A percentile compares a stretch with the other conserved stretches of the same genome.
phyloP scores from a whole-genome alignment of 176 grass and related monocot genomes.

The Aegilops speltoides region DNA sequence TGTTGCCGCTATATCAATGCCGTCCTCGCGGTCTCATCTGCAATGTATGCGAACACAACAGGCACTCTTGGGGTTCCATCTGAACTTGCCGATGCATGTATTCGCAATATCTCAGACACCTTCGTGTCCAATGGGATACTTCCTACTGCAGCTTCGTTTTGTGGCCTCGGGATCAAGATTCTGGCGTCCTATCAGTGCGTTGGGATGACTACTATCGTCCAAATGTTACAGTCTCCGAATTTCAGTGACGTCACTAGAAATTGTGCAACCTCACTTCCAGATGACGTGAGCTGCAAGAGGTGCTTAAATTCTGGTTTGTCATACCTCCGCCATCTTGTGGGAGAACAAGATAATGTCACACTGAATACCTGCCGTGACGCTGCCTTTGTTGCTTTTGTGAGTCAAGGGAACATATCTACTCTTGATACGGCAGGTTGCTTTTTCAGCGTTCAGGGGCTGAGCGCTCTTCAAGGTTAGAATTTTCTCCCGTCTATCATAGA shows the following conservation, averaged over 20 bases:
- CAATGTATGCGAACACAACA: constrained; percentile 67
- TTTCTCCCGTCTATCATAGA: constrained; percentile 15
- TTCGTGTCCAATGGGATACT: constrained; percentile 61
- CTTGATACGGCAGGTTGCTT: constrained; percentile 70
- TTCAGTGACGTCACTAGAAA: constrained; percentile 70
- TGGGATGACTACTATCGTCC: constrained; percentile 71
- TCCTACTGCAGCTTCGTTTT: constrained; percentile 55
- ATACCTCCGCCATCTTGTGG: constrained; percentile 85
- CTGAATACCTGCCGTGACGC: constrained; percentile 84
- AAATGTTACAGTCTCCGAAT: constrained; percentile 78
- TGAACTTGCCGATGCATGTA: constrained; percentile 57
- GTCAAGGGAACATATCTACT: constrained; percentile 65
- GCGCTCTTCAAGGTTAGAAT: constrained; percentile 70
- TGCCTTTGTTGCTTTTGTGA: constrained; percentile 84
- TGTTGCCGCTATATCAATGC: constrained; percentile 98
- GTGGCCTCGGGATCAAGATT: constrained; percentile 87
- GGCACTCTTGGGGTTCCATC: constrained; percentile 73
- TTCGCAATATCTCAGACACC: constrained; percentile 60
- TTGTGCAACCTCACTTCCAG: constrained; percentile 56
- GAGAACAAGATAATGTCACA: constrained; percentile 82
- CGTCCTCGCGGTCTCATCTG: constrained; percentile 67
- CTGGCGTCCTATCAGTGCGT: constrained; percentile 75
- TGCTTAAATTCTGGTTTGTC: constrained; percentile 93
- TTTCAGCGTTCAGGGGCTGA: constrained; percentile 81
- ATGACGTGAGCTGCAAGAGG: constrained; percentile 68